Base-by-base conservation (phyloP, 768 basidiomycete genomes). In the Hypholoma sublateritium region DNA sequence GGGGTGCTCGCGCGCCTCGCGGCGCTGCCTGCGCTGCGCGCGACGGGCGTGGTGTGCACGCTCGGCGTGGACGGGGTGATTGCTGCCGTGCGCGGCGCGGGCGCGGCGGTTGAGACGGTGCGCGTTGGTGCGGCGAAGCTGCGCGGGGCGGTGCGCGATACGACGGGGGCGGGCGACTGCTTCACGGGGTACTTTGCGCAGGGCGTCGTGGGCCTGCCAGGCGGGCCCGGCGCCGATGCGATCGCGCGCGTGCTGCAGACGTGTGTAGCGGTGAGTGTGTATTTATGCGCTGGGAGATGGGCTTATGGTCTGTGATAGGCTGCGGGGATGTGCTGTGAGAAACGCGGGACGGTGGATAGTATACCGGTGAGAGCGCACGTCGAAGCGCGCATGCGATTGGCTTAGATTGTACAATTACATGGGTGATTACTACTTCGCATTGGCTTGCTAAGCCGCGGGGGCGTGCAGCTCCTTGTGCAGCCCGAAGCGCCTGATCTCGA, bases 91-190 rank as follows among this genome's bases (percentile, higher is more conserved):
- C 16, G 37, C n/a, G 25, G 35, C 6, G 34, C 3, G 9, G 37
- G 7, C 7, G 47, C 53, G 32, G 47, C 47, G 39, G 25, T 70
- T 11, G 62, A 57, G 9, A 46, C 59, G 2, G 62, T 80, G 17
- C 71, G 75, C 56, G 59, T 82, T n/a, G 82, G 81, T 1, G 83
- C 83, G 4, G 77, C 77, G 2, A 67, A 65, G 44, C 66, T 85
- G 13, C 57, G 71, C 35, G 79, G 74, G 4, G 60, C 66, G 0
- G 70, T 74, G 4, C 63, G 69, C 14, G 84, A 87, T 62, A 85
- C 84, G 2, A 87, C 85, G 0, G 85, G 85, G 9, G 85, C 85
- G 1, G 85, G 85, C 0, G 85, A 87, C 60, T 85, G 83, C 57
- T 86, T 85, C 64, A 77, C 83, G 0, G 85, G 85, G 12, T 87